These are phyloP conservation scores for Chalciporus sp. DNA, from an alignment of 1,284 basidiomycete genomes.

Conservation along the genomic window DNA sequence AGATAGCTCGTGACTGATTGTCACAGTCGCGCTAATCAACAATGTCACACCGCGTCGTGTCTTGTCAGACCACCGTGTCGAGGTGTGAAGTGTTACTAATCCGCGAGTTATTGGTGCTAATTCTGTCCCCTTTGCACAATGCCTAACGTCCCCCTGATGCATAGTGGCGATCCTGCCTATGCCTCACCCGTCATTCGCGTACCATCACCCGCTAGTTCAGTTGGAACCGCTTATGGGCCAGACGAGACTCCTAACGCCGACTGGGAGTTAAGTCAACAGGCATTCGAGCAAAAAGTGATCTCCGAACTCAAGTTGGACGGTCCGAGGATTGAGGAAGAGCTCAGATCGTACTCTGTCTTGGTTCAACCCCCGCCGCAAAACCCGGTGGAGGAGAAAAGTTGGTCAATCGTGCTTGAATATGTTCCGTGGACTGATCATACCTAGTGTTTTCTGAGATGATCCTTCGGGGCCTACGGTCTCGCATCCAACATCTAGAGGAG, in stretches of 20 bases:
- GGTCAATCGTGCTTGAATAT: constrained; percentile 9
- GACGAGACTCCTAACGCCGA: constrained; percentile 65
- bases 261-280: constrained; percentile 49
- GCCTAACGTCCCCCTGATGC: constrained; percentile 35
- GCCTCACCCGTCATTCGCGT: constrained; percentile 66
- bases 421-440: constrained; percentile 18
- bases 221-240: constrained; percentile 63
- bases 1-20: constrained; percentile 28
- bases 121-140: constrained; percentile 11
- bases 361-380: constrained; percentile 30
- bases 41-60: constrained; percentile 36
- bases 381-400: constrained; percentile 35
- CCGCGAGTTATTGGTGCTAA: not conserved
- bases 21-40: constrained; percentile 37
- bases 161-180: constrained; percentile 50
- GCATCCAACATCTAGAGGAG: constrained; percentile 61
- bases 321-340: constrained; percentile 35
- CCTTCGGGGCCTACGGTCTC: constrained; percentile 50
- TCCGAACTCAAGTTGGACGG: constrained; percentile 38
- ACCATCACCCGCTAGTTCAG: constrained; percentile 70
- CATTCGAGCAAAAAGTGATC: constrained; percentile 56
- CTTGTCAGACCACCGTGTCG: constrained; percentile 1
- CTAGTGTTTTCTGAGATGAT: constrained; percentile 48
- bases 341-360: constrained; percentile 27
- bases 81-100: too few relatives aligned